These are phyloP conservation scores for Mycena metata DNA, from an alignment of 768 basidiomycete species.

Conservation along the genomic window DNA sequence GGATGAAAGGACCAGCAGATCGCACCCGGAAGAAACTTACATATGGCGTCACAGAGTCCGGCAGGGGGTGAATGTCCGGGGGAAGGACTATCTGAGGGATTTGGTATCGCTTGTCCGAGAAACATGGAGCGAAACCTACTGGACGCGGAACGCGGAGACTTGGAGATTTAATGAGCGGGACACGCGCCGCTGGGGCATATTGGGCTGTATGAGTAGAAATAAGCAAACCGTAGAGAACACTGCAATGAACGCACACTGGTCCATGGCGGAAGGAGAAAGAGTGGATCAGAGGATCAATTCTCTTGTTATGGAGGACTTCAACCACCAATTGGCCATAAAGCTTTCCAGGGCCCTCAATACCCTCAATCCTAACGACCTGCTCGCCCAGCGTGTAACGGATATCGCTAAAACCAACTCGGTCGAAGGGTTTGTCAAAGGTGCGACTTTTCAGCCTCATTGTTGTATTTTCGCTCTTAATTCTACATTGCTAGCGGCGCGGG, in stretches of 20 bases:
- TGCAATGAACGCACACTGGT: conserved; percentile 25
- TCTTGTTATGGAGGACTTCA: conserved; percentile 55
- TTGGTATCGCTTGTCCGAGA: neutral
- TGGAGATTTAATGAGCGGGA: conserved; percentile 94
- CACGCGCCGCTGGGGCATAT: conserved; percentile 79
- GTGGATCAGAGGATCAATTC: neutral
- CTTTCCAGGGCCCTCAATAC: conserved; percentile 85
- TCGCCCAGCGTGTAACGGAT: conserved; percentile 84
- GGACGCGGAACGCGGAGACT: conserved; percentile 88
- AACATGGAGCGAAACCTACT: conserved; percentile 55
- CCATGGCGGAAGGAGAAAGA: conserved; percentile 16
- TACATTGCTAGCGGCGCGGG: conserved; percentile 69
- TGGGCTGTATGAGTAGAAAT: conserved; percentile 61
- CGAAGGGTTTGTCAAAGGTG: conserved; percentile 79
- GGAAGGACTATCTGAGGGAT: conserved; percentile 81
- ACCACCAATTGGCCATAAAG: conserved; percentile 80
- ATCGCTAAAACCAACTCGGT: conserved; percentile 79
- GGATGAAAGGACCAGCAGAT: neutral
- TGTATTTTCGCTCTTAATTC: conserved; percentile 13
- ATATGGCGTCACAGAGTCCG: conserved; percentile 90
- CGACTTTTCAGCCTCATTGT: conserved; percentile 30
- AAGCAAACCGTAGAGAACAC: neutral
- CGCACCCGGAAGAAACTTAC: conserved; percentile 54
- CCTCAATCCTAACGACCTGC: conserved; percentile 85
- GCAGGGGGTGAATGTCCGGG: conserved; percentile 93